Evolutionary conservation across 1,284 basidiomycete genomes (phyloP).

Genomic region (Papiliotrema laurentii): DNA sequence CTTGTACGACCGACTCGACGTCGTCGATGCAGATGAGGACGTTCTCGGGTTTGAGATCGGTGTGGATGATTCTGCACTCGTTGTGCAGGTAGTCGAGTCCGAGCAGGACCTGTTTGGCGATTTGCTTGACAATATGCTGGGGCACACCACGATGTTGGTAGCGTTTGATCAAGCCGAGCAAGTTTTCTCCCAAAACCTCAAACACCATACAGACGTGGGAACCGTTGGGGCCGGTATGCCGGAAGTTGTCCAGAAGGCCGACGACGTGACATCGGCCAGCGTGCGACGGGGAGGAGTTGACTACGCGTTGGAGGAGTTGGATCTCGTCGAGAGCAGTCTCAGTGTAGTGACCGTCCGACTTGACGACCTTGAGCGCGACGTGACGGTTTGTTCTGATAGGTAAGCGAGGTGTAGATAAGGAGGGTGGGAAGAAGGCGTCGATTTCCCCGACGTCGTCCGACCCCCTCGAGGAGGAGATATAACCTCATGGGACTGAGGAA

Average conservation of each 20-base stretch:
- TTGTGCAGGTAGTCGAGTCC: constrained; percentile 97
- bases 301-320: constrained; percentile 91
- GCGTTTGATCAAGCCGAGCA: constrained; percentile 95
- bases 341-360: constrained; percentile 93
- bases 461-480: too few species aligned
- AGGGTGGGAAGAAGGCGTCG: background rate
- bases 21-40: constrained; percentile 96
- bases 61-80: constrained; percentile 92
- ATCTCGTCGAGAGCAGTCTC: constrained; percentile 99
- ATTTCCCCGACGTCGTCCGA: too few species aligned
- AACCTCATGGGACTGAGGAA: too few species aligned
- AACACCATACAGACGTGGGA: constrained; percentile 99
- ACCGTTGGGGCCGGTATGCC: constrained; percentile 93
- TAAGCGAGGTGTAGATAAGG: background rate
- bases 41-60: constrained; percentile 97
- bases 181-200: constrained; percentile 95
- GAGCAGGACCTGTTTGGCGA: constrained; percentile 91
- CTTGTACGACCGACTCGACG: constrained; percentile 86
- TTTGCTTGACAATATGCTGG: constrained; percentile 88
- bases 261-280: constrained; percentile 65
- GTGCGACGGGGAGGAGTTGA: constrained; percentile 69
- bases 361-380: constrained; percentile 98
- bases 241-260: constrained; percentile 93
- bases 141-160: constrained; percentile 83
- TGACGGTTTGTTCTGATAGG: constrained; percentile 76